Evolutionary conservation across 2,329 filamentous ascomycete species (phyloP).

Genomic region (Diplodia corticola): DNA sequence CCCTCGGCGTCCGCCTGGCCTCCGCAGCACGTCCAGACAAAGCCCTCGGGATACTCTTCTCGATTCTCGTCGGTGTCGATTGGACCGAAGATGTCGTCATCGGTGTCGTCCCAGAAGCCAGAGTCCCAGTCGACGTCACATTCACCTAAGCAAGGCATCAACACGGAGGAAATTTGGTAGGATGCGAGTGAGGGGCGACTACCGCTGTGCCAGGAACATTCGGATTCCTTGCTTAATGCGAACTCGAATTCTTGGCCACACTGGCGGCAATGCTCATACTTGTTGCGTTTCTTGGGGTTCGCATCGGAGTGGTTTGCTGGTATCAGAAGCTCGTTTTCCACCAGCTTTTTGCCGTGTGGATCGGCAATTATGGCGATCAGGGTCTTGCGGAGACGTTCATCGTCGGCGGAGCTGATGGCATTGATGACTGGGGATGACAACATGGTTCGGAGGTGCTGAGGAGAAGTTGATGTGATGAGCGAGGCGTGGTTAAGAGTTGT

Average conservation of each 20-base stretch:
- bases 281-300: not conserved
- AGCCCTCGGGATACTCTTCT: constrained; percentile 32
- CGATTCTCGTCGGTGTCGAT: constrained; percentile 31
- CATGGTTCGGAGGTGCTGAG: not conserved
- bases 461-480: not conserved
- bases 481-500: not conserved
- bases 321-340: not conserved
- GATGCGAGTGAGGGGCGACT: not conserved
- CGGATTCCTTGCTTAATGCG: not conserved
- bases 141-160: not conserved
- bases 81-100: constrained; percentile 27
- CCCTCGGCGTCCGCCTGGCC: constrained; percentile 23
- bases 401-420: not conserved
- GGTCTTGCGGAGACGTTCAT: not conserved
- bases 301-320: not conserved
- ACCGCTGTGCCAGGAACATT: not conserved
- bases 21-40: constrained; percentile 35
- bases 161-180: not conserved
- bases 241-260: constrained; percentile 3
- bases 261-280: not conserved
- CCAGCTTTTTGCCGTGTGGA: not conserved
- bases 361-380: not conserved
- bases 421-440: not conserved
- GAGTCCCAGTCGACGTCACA: not conserved
- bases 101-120: constrained; percentile 24